These are phyloP conservation scores for Kitagawia praeruptora DNA, from an alignment of 129 eudicot species.

Conservation along the genomic window DNA sequence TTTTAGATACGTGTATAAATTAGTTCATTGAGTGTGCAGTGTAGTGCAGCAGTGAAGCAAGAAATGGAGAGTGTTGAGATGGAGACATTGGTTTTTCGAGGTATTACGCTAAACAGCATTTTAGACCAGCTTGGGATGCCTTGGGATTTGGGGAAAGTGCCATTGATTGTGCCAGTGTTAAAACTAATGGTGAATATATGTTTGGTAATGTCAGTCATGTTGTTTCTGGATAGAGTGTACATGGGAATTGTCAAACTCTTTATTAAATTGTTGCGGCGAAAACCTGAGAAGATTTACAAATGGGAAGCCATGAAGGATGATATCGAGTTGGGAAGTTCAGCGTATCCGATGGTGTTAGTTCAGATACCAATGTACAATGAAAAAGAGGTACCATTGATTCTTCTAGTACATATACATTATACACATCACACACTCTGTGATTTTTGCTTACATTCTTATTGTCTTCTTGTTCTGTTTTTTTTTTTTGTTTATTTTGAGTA, in stretches of 20 bases:
- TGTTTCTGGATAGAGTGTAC: slow-evolving; percentile 69
- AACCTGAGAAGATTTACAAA: slow-evolving; percentile 35
- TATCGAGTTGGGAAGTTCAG: slow-evolving; percentile 57
- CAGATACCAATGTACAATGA: slow-evolving; percentile 95
- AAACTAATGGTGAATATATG: slow-evolving; percentile 47
- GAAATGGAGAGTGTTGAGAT: not conserved
- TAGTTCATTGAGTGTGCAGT: not conserved
- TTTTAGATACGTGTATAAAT: not conserved
- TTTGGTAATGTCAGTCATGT: slow-evolving; percentile 73
- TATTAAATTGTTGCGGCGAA: slow-evolving; percentile 47
- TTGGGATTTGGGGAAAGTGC: slow-evolving; percentile 51
- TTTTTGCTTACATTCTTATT: not conserved
- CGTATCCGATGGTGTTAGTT: slow-evolving; percentile 80
- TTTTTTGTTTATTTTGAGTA: not conserved
- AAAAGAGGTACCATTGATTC: slow-evolving; percentile 37
- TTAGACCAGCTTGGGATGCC: slow-evolving; percentile 20
- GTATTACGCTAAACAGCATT: not conserved
- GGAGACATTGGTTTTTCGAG: not conserved
- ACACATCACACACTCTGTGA: not conserved
- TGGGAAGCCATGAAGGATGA: slow-evolving; percentile 53
- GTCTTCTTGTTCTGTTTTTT: not conserved
- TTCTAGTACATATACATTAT: too few species aligned
- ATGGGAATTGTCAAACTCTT: slow-evolving; percentile 60
- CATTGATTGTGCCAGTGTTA: slow-evolving; percentile 62
- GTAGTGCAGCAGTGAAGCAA: not conserved